These are phyloP conservation scores for Amauroascus verrucosus DNA, from an alignment of 2,329 filamentous ascomycete species.

Conservation along the genomic window DNA sequence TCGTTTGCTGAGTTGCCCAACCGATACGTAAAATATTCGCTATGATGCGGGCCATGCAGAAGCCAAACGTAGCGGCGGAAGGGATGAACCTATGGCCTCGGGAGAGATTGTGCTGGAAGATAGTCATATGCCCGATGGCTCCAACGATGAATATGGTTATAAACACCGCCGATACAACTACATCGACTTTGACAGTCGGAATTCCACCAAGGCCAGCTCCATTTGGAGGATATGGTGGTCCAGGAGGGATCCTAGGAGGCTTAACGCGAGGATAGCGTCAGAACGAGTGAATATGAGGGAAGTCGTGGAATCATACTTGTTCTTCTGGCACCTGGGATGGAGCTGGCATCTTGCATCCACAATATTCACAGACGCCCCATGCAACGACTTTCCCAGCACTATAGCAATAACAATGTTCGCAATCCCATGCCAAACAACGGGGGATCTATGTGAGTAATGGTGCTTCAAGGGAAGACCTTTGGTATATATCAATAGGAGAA, in stretches of 20 bases:
- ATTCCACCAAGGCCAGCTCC: constrained; percentile 33
- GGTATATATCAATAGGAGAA: neutral
- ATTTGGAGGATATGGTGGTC: constrained; percentile 25
- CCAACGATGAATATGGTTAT: constrained; percentile 40
- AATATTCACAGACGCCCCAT: neutral
- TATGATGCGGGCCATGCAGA: constrained; percentile 41
- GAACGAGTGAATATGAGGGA: neutral
- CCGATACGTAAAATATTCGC: constrained; percentile 44
- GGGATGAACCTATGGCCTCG: constrained; percentile 42
- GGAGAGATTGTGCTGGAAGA: constrained; percentile 36
- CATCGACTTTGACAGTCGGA: constrained; percentile 50
- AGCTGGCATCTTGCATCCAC: neutral
- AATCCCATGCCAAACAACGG: neutral
- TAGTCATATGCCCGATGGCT: constrained; percentile 37
- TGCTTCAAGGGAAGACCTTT: neutral
- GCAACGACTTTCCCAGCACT: neutral
- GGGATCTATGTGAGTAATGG: too few relatives aligned
- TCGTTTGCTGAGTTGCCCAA: constrained; percentile 42
- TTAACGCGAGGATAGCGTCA: neutral
- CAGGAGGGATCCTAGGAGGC: neutral
- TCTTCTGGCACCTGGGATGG: neutral
- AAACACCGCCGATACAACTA: constrained; percentile 55
- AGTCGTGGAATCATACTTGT: neutral
- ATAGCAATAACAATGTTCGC: too few relatives aligned
- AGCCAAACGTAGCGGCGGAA: constrained; percentile 38